phyloP scores from a whole-genome alignment of 805 yeast genomes.

The Priceomyces medius region DNA sequence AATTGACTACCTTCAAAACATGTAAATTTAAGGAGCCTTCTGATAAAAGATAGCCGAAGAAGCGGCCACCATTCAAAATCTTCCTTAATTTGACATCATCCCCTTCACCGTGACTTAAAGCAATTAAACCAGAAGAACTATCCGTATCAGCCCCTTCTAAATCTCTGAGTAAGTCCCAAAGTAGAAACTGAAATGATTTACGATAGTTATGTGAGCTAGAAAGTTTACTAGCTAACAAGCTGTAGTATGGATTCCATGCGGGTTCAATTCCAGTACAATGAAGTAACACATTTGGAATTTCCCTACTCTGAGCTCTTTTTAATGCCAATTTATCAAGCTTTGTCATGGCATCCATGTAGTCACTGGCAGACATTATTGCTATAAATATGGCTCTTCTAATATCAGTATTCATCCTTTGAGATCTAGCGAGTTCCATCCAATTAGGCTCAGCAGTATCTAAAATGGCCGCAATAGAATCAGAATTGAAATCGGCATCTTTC shows the following conservation, averaged over 20 bases:
- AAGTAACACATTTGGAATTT: conserved; percentile 78
- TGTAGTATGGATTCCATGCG: conserved; percentile 86
- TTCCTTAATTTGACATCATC: conserved; percentile 59
- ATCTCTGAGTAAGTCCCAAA: conserved; percentile 83
- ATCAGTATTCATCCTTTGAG: conserved; percentile 94
- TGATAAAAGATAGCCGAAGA: conserved; percentile 73
- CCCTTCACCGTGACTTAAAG: conserved; percentile 40
- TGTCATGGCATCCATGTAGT: conserved; percentile 81
- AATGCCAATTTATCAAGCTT: conserved; percentile 77
- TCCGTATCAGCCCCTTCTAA: conserved; percentile 49
- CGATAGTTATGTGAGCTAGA: conserved; percentile 73
- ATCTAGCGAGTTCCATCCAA: conserved; percentile 82
- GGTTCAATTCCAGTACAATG: conserved; percentile 87
- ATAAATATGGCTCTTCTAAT: conserved; percentile 91
- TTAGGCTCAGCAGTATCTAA: conserved; percentile 75
- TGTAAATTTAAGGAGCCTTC: conserved; percentile 75
- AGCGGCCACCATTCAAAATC: conserved; percentile 71
- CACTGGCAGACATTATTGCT: conserved; percentile 93
- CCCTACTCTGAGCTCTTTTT: conserved; percentile 78
- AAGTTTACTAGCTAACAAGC: conserved; percentile 70
- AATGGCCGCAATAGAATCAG: conserved; percentile 53
- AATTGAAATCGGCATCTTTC: conserved; percentile 26
- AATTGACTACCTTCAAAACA: conserved; percentile 68
- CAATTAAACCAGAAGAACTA: conserved; percentile 44
- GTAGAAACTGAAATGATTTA: conserved; percentile 81